Conservation (phyloP, 176 grass and related monocot genomes). For the Alloteropsis semialata region DNA sequence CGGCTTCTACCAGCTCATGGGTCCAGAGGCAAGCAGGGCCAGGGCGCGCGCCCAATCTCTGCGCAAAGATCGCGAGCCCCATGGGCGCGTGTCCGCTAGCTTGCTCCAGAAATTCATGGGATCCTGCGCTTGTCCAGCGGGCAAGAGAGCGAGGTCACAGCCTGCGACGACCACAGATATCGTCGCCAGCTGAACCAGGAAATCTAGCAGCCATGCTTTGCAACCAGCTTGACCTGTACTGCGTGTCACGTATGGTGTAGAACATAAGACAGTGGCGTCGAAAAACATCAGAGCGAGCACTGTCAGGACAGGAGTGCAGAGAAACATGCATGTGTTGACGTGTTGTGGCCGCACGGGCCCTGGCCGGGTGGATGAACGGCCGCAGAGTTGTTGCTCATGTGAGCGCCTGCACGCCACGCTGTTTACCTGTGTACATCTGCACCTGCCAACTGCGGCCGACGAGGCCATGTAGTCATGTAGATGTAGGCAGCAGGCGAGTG, state of each 20-base stretch:
- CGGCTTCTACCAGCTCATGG: background rate
- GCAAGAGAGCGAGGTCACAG: background rate
- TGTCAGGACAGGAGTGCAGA: background rate
- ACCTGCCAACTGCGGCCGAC: too few species aligned
- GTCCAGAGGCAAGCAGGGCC: background rate
- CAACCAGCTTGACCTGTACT: background rate
- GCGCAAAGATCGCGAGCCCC: slow-evolving; percentile 27
- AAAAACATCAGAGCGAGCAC: background rate
- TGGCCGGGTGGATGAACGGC: background rate
- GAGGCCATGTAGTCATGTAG: too few species aligned
- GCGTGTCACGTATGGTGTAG: background rate
- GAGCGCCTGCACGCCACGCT: too few species aligned
- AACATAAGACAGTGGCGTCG: background rate
- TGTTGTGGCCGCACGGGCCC: background rate
- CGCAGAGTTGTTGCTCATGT: background rate
- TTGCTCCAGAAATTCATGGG: slow-evolving; percentile 22
- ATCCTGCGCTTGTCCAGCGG: slow-evolving; percentile 7
- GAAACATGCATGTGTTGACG: background rate
- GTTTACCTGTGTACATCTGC: too few species aligned
- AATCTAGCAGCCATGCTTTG: background rate
- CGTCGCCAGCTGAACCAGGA: background rate
- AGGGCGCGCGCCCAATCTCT: slow-evolving; percentile 7
- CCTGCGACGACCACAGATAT: background rate
- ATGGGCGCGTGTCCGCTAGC: slow-evolving; percentile 2
- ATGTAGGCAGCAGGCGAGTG: too few species aligned